Base-by-base conservation (phyloP, 768 basidiomycete genomes). In the Calvatia gigantea region DNA sequence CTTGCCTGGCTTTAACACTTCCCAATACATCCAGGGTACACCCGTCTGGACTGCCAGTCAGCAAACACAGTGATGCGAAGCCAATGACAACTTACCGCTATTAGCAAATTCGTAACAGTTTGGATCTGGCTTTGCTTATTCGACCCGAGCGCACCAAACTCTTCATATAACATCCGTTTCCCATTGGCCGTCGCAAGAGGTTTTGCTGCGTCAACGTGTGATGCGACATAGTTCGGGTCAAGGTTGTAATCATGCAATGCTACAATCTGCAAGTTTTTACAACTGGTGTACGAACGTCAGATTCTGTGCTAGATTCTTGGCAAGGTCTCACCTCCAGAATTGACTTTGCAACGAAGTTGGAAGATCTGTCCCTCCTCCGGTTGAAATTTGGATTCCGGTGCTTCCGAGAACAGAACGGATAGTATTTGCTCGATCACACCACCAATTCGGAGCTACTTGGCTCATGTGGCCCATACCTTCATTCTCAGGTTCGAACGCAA, bases 141-240 rank as follows among this genome's bases (percentile, higher is more conserved):
- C 65, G 73, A 65, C 68, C 76, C 63, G 64, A 71, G 19, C 55
- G 74, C 57, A 62, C 70, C 56, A 62, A 71, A 58, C 62, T 75
- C 58, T 65, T 74, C 58, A 68, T 75, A 69, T 60, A 75, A 35
- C 66, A 75, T 17, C 57, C 74, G 50, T 56, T 69, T 60, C 63
- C 74, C 62, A 64, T 69, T 57, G 58, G 67, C 58, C 62, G 69
- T 46, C 61, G 73, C 62, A 62, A 71, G 45, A 67, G 74, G 64
- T 70, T 73, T 61, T 69, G 72, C 21, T 25, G 76, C 54, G 65
- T 73, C 37, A 69, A 79, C 62, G 68, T 75, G 65, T 48, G 70
- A 56, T 21, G 66, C 42, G 70, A 79, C 39, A 64, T 81, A 32
- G 63, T 73, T 39, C 74, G 78, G 77, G 67, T 81, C 42, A 64